Evolutionary conservation across 371 early-diverging fungal species (phyloP).

Genomic region (Amoeboaphelidium protococcarum): DNA sequence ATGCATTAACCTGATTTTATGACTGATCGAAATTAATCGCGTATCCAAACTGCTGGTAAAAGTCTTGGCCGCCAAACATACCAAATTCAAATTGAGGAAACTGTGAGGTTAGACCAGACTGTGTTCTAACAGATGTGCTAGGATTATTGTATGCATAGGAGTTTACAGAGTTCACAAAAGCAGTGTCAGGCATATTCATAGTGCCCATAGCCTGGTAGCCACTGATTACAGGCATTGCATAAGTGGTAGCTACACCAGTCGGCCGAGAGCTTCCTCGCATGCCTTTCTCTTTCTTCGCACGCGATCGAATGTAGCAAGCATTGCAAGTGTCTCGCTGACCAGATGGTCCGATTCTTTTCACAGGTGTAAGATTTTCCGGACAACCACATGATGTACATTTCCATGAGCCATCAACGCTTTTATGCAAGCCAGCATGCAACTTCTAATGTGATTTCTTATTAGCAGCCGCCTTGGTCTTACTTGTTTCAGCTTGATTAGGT

Average conservation of each 20-base stretch:
- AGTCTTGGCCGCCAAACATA: no score
- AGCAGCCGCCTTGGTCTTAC: not conserved
- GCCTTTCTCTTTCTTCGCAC: not conserved
- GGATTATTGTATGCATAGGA: not conserved
- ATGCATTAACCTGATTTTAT: no score
- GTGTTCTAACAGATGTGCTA: not conserved
- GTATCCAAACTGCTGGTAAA: no score
- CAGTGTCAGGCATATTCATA: not conserved
- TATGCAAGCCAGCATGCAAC: not conserved
- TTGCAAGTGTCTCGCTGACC: not conserved
- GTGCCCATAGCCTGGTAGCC: not conserved
- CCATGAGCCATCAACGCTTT: not conserved
- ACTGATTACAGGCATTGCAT: not conserved
- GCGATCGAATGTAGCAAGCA: not conserved
- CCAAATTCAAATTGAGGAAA: not conserved
- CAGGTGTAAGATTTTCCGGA: not conserved
- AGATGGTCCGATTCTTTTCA: not conserved
- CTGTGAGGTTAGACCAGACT: not conserved
- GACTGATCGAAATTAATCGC: no score
- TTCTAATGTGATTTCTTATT: not conserved
- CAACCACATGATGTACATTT: not conserved
- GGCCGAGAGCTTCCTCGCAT: not conserved
- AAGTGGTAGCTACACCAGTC: not conserved
- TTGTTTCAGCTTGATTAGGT: not conserved
- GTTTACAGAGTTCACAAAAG: not conserved